phyloP scores from a whole-genome alignment of 2,329 filamentous ascomycete genomes.

The Alternaria arbusti region DNA sequence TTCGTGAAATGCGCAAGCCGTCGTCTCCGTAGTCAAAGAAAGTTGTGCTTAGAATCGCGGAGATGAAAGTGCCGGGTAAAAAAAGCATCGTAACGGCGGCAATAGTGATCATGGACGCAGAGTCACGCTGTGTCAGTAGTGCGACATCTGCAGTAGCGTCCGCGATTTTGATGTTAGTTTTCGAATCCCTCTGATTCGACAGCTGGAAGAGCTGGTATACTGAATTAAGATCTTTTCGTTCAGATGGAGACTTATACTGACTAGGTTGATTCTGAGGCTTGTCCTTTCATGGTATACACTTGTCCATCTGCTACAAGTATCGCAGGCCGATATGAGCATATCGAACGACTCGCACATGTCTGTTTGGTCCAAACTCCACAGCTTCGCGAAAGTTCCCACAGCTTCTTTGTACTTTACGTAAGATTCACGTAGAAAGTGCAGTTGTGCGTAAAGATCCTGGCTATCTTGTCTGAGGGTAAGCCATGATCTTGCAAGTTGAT shows the following conservation, averaged over 20 bases:
- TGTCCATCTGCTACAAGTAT: conserved; percentile 28
- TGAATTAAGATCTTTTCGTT: too few relatives aligned
- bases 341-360: conserved; percentile 25
- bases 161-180: conserved; percentile 22
- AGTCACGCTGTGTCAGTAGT: conserved; percentile 30
- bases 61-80: conserved; percentile 27
- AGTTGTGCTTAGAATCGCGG: too few relatives aligned
- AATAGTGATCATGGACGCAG: conserved; percentile 36
- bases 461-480: conserved; percentile 30
- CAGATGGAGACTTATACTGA: too few relatives aligned
- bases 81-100: conserved; percentile 35
- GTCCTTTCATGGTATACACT: conserved; percentile 12
- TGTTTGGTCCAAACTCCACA: conserved; percentile 12
- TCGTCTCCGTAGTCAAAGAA: too few relatives aligned
- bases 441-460: conserved; percentile 18
- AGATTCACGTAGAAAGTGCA: conserved; percentile 23
- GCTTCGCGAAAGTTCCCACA: neutral
- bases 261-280: too few relatives aligned
- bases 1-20: too few relatives aligned
- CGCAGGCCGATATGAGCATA: conserved; percentile 22
- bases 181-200: too few relatives aligned
- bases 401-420: conserved; percentile 12
- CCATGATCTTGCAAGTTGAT: conserved; percentile 26
- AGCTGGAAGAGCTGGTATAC: too few relatives aligned
- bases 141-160: conserved; percentile 25